These are phyloP conservation scores for Plasmodium relictum DNA, from an alignment of 169 alveolate species.

Conservation along the genomic window DNA sequence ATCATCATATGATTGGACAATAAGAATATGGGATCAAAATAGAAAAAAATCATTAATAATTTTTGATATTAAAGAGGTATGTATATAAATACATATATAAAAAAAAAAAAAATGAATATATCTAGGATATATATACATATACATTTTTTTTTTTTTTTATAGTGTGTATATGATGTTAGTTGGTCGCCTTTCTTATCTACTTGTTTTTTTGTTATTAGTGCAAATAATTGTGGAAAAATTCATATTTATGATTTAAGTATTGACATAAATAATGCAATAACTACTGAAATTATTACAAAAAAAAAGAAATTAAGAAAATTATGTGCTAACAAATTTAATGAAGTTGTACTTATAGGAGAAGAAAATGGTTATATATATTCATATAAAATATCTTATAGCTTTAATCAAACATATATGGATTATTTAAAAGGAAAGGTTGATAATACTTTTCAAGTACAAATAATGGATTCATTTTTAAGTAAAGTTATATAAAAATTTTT, in stretches of 20 bases:
- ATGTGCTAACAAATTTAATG: conserved; percentile 48
- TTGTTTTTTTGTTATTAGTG: conserved; percentile 59
- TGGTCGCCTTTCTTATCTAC: conserved; percentile 71
- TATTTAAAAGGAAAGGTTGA: conserved; percentile 48
- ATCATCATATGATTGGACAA: conserved; percentile 74
- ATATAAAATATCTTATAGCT: conserved; percentile 51
- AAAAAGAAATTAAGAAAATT: conserved; percentile 48
- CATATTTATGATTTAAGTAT: conserved; percentile 59
- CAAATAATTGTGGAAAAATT: conserved; percentile 34
- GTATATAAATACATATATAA: too few relatives aligned
- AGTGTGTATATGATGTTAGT: conserved; percentile 66
- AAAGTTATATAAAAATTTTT: conserved; percentile 8
- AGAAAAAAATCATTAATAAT: conserved; percentile 16
- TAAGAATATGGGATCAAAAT: conserved; percentile 65
- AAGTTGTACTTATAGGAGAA: conserved; percentile 66
- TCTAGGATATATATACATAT: background rate
- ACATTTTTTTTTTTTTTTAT: background rate
- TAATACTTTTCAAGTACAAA: conserved; percentile 33
- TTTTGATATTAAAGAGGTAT: conserved; percentile 71
- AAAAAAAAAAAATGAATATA: background rate
- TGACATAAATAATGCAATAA: conserved; percentile 60
- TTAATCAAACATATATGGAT: conserved; percentile 52
- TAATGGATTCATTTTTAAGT: conserved; percentile 61
- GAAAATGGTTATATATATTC: conserved; percentile 52
- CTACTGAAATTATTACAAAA: conserved; percentile 33